These are phyloP conservation scores for Yarrowia bubula DNA, from an alignment of 805 yeast species.

Conservation along the genomic window DNA sequence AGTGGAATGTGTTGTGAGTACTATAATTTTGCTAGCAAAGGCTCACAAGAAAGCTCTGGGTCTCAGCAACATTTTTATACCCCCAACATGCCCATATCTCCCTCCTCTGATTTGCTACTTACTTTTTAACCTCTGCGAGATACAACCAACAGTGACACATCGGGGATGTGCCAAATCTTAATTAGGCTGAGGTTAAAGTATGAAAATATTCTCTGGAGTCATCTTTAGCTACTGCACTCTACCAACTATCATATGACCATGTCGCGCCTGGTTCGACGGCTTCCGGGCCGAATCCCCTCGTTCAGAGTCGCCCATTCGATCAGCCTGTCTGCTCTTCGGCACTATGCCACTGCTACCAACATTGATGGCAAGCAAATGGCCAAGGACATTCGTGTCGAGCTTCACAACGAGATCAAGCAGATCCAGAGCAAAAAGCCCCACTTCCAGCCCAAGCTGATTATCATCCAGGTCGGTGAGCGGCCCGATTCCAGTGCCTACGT, in stretches of 20 bases:
- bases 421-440: slow-evolving; percentile 35
- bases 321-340: slow-evolving; percentile 18
- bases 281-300: slow-evolving; percentile 15
- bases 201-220: slow-evolving; percentile 16
- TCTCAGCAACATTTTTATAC: no score
- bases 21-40: no score
- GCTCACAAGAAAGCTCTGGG: no score
- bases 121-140: background rate
- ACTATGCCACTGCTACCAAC: slow-evolving; percentile 26
- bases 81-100: background rate
- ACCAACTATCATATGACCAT: slow-evolving; percentile 9
- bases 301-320: slow-evolving; percentile 20
- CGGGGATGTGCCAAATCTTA: slow-evolving; percentile 19
- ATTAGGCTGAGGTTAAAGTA: slow-evolving; percentile 9
- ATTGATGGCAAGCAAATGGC: slow-evolving; percentile 27
- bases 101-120: background rate
- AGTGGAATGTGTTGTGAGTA: no score
- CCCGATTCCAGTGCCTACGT: slow-evolving; percentile 93
- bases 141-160: slow-evolving; percentile 11
- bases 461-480: slow-evolving; percentile 85
- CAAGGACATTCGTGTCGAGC: slow-evolving; percentile 30
- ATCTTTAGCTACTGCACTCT: background rate
- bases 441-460: slow-evolving; percentile 72
- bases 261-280: slow-evolving; percentile 25
- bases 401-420: slow-evolving; percentile 32